Evolutionary conservation across 768 basidiomycete species (phyloP).

Genomic region (Rhodosporidiobolus sp.): DNA sequence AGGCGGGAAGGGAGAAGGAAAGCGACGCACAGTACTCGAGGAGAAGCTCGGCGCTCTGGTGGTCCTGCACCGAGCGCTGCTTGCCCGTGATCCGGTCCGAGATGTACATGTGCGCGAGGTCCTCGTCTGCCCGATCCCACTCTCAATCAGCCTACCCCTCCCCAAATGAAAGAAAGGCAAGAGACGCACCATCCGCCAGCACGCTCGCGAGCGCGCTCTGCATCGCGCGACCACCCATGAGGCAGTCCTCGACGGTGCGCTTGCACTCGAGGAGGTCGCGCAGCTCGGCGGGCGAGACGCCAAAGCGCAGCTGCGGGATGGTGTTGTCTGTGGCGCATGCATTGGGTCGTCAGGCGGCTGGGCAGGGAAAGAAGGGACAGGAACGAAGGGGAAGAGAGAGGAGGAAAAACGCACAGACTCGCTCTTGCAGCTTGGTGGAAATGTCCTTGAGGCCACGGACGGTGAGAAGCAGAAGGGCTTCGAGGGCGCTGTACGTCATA

Average conservation of each 20-base stretch:
- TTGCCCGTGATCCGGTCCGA: slow-evolving; percentile 7
- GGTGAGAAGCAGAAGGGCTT: slow-evolving; percentile 32
- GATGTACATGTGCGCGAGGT: slow-evolving; percentile 33
- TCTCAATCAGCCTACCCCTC: too few species aligned
- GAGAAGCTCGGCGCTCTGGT: slow-evolving; percentile 29
- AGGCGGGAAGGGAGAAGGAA: neutral
- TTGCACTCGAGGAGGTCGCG: slow-evolving; percentile 33
- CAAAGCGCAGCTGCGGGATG: slow-evolving; percentile 24
- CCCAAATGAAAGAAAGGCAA: neutral
- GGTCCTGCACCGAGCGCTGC: neutral
- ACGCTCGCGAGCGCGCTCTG: slow-evolving; percentile 23
- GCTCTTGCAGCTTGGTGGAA: slow-evolving; percentile 21
- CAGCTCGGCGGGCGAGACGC: slow-evolving; percentile 34
- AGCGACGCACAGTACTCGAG: slow-evolving; percentile 33
- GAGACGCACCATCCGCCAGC: slow-evolving; percentile 21
- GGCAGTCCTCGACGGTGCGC: slow-evolving; percentile 29
- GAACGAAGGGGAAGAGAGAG: neutral
- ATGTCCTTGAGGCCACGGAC: slow-evolving; percentile 24
- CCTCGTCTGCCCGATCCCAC: slow-evolving; percentile 21
- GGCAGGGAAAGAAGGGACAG: neutral
- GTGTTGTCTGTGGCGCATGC: too few species aligned
- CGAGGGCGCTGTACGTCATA: slow-evolving; percentile 31
- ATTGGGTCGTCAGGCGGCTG: too few species aligned
- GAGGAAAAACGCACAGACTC: slow-evolving; percentile 24
- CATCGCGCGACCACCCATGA: slow-evolving; percentile 22